Evolutionary conservation across 768 basidiomycete species (phyloP).

Genomic region (Solioccasus polychromus): DNA sequence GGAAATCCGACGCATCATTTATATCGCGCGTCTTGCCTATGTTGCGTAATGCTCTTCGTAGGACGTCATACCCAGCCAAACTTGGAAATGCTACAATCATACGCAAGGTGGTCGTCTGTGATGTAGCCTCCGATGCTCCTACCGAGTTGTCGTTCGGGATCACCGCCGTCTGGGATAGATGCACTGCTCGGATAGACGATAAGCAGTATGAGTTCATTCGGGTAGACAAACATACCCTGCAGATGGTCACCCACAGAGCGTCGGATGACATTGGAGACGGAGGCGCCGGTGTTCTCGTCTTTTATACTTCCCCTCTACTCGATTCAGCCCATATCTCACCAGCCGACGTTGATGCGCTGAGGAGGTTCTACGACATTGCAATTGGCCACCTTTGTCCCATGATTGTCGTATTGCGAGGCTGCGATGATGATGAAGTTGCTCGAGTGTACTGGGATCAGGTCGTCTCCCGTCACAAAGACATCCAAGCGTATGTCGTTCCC

Average conservation of each 20-base stretch:
- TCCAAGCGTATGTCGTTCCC: neutral
- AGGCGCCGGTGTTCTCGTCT: neutral
- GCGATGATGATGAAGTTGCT: neutral
- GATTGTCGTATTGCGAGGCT: neutral
- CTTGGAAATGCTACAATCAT: neutral
- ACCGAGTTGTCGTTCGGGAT: no score
- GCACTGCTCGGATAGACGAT: no score
- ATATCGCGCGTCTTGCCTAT: neutral
- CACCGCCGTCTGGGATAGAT: no score
- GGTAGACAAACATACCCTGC: neutral
- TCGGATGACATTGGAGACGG: neutral
- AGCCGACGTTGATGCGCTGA: neutral
- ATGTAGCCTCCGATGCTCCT: no score
- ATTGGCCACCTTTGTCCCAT: neutral
- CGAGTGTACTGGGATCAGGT: neutral
- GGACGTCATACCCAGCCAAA: neutral
- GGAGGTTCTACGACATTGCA: neutral
- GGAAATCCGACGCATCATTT: neutral
- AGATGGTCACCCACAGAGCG: neutral
- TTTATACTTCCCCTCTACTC: neutral
- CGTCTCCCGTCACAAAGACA: neutral
- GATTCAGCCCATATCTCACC: no score
- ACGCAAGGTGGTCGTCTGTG: no score
- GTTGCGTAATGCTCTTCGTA: neutral
- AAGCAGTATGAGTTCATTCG: neutral